phyloP scores from a whole-genome alignment of 2,329 filamentous ascomycete species.

The Oidium heveae region DNA sequence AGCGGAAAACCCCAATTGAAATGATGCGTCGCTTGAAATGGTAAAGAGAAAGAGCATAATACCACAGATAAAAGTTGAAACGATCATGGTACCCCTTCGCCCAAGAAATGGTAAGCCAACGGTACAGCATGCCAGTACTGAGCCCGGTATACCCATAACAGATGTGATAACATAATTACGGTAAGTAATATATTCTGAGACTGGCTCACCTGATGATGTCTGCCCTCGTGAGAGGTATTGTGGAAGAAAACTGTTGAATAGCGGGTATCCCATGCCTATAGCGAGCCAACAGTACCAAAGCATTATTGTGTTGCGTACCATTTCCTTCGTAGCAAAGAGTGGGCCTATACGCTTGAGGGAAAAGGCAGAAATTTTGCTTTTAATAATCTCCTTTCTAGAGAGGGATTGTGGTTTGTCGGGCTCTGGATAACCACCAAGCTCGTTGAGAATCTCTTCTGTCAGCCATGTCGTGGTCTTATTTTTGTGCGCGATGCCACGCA shows the following conservation, averaged over 20 bases:
- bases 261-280: conserved; percentile 66
- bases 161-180: conserved; percentile 66
- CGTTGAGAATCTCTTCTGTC: conserved; percentile 40
- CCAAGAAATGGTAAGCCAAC: conserved; percentile 41
- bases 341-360: conserved; percentile 43
- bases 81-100: conserved; percentile 46
- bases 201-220: conserved; percentile 13
- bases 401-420: conserved; percentile 28
- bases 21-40: conserved; percentile 27
- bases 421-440: conserved; percentile 23
- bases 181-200: conserved; percentile 28
- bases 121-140: conserved; percentile 45
- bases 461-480: conserved; percentile 52
- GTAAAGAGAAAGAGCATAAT: conserved; percentile 44
- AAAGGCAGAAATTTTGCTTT: conserved; percentile 32
- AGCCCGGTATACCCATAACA: conserved; percentile 51
- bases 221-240: conserved; percentile 49
- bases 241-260: conserved; percentile 79
- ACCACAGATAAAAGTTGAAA: conserved; percentile 40
- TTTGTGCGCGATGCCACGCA: conserved; percentile 51
- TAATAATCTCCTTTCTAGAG: conserved; percentile 6
- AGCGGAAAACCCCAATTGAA: conserved; percentile 39
- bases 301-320: conserved; percentile 25
- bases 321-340: conserved; percentile 29
- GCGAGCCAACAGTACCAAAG: conserved; percentile 63